A percentile compares a stretch with the other conserved stretches of the same genome.
phyloP scores from a whole-genome alignment of 768 basidiomycete genomes.

The Pleurotus citrinopileatus region DNA sequence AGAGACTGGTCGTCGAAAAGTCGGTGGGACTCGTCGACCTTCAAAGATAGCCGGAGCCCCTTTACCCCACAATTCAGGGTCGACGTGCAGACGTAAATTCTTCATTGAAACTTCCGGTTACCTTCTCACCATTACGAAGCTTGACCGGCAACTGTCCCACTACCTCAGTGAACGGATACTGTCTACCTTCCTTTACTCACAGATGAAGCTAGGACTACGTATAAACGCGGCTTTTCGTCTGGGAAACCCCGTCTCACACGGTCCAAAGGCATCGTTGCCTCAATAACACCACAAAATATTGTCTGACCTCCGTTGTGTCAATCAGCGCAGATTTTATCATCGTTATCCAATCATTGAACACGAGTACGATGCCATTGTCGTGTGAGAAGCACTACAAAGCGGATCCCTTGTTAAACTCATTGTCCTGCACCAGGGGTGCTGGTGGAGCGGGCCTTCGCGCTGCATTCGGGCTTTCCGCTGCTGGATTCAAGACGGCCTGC shows the following conservation, averaged over 20 bases:
- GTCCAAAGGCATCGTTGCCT: no score
- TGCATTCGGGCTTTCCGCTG: constrained; percentile 96
- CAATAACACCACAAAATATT: no score
- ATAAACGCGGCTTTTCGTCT: no score
- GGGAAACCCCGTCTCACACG: no score
- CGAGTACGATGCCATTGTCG: constrained; percentile 97
- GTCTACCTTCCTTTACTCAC: no score
- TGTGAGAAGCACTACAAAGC: constrained; percentile 56
- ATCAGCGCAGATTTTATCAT: neutral
- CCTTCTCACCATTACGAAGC: neutral
- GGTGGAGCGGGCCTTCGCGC: constrained; percentile 97
- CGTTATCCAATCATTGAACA: constrained; percentile 97
- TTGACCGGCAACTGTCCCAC: neutral
- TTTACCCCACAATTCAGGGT: neutral
- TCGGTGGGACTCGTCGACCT: no score
- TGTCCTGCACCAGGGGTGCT: constrained; percentile 64
- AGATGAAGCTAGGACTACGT: neutral
- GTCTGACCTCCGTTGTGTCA: no score
- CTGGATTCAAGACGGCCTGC: constrained; percentile 97
- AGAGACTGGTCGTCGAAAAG: neutral
- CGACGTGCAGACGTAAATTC: neutral
- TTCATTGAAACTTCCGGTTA: no score
- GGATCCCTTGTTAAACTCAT: no score
- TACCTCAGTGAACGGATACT: no score
- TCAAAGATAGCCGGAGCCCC: neutral